Conservation (phyloP, 148 eudicot genomes). For the Vaccinium corymbosum region DNA sequence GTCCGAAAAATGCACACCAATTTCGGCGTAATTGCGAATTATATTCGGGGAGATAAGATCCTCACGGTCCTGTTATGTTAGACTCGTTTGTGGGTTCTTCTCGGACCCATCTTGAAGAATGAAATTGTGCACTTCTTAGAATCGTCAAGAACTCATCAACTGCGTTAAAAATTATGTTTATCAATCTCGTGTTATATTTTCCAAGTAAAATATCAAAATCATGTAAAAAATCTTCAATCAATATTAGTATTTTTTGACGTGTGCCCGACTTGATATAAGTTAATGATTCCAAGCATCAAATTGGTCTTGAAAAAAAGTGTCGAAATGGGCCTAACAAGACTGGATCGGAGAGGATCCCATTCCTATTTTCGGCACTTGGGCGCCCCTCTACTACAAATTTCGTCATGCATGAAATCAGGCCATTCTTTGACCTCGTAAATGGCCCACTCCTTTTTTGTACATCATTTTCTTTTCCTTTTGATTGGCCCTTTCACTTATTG, state of each 20-base stretch:
- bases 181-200: too few relatives aligned
- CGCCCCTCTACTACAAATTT: neutral
- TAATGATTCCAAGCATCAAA: too few relatives aligned
- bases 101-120: neutral
- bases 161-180: neutral
- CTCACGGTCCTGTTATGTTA: neutral
- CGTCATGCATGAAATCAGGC: slow-evolving; percentile 14
- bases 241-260: too few relatives aligned
- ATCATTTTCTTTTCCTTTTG: neutral
- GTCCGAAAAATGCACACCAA: neutral
- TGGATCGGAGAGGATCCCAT: neutral
- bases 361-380: neutral
- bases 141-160: neutral
- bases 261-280: too few relatives aligned
- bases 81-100: neutral
- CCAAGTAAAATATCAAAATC: too few relatives aligned
- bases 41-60: neutral
- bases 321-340: neutral
- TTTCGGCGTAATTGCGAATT: too few relatives aligned
- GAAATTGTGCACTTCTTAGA: neutral
- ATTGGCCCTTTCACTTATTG: neutral
- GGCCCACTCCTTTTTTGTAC: neutral
- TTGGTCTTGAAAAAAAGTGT: too few relatives aligned
- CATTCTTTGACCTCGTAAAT: neutral
- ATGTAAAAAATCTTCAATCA: too few relatives aligned